phyloP scores from a whole-genome alignment of 2,329 filamentous ascomycete species.

The Xylaria sp. region DNA sequence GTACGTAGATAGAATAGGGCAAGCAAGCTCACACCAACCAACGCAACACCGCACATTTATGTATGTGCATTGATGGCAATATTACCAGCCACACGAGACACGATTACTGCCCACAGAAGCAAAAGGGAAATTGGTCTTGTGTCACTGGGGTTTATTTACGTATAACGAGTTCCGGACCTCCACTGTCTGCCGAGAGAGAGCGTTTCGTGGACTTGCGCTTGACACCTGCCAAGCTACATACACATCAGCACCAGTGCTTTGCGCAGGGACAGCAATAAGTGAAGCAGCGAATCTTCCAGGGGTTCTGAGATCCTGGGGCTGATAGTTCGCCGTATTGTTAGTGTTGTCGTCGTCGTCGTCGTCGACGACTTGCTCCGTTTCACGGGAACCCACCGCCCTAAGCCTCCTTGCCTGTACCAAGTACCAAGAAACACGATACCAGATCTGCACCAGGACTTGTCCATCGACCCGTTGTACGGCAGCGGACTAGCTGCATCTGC shows the following conservation, averaged over 20 bases:
- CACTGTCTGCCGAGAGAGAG: conserved; percentile 29
- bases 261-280: conserved; percentile 11
- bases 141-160: conserved; percentile 30
- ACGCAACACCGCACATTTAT: conserved; percentile 14
- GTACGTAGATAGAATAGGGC: neutral
- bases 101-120: conserved; percentile 32
- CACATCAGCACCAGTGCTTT: neutral
- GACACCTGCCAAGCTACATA: conserved; percentile 29
- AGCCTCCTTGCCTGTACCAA: conserved; percentile 1
- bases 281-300: conserved; percentile 17
- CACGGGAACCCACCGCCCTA: conserved; percentile 30
- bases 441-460: conserved; percentile 36
- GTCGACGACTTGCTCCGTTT: conserved; percentile 19
- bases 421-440: conserved; percentile 27
- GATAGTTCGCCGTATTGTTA: neutral
- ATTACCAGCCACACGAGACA: conserved; percentile 39
- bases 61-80: conserved; percentile 37
- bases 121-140: conserved; percentile 38
- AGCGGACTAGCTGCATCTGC: conserved; percentile 33
- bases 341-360: neutral
- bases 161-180: conserved; percentile 27
- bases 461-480: conserved; percentile 31
- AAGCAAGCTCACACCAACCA: conserved; percentile 20
- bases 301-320: conserved; percentile 24
- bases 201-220: conserved; percentile 32